phyloP scores from a whole-genome alignment of 176 grass and related monocot genomes.

The Alloteropsis semialata region DNA sequence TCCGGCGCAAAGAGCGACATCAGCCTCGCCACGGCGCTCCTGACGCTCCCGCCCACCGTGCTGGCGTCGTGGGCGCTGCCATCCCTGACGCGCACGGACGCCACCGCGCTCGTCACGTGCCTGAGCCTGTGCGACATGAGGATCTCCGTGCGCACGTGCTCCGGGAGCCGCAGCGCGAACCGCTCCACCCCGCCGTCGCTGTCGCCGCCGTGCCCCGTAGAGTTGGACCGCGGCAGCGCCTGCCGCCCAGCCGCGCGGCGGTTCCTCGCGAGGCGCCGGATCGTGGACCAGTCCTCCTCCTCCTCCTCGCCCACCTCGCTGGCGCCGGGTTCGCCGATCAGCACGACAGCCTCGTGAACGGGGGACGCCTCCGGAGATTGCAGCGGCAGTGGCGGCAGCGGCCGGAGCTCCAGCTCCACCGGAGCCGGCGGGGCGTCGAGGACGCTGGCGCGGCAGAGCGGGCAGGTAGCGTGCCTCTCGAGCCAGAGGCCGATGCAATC shows the following conservation, averaged over 20 bases:
- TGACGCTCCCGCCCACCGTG: not conserved
- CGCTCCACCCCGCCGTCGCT: slow-evolving; percentile 12
- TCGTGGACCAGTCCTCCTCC: not conserved
- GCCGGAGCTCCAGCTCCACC: not conserved
- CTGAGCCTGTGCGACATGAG: slow-evolving; percentile 43
- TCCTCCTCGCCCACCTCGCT: not conserved
- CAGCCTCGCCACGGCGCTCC: slow-evolving; percentile 30
- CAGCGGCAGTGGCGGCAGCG: not conserved
- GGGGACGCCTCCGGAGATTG: not conserved
- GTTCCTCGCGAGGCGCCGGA: slow-evolving; percentile 22
- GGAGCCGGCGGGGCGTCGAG: slow-evolving; percentile 10
- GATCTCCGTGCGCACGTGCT: slow-evolving; percentile 53
- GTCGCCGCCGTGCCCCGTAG: slow-evolving; percentile 22
- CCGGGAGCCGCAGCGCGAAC: slow-evolving; percentile 48
- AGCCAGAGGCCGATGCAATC: slow-evolving; percentile 67
- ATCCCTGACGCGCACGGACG: slow-evolving; percentile 41
- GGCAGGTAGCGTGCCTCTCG: slow-evolving; percentile 44
- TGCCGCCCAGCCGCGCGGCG: slow-evolving; percentile 12
- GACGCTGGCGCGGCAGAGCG: slow-evolving; percentile 47
- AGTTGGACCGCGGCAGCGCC: slow-evolving; percentile 36
- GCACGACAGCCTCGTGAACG: not conserved
- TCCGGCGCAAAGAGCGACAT: slow-evolving; percentile 34
- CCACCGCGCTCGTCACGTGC: slow-evolving; percentile 48
- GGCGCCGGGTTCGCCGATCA: not conserved
- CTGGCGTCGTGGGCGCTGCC: slow-evolving; percentile 30